Base-by-base conservation (phyloP, 371 early-diverging fungal species). In the Mortierella sp. region DNA sequence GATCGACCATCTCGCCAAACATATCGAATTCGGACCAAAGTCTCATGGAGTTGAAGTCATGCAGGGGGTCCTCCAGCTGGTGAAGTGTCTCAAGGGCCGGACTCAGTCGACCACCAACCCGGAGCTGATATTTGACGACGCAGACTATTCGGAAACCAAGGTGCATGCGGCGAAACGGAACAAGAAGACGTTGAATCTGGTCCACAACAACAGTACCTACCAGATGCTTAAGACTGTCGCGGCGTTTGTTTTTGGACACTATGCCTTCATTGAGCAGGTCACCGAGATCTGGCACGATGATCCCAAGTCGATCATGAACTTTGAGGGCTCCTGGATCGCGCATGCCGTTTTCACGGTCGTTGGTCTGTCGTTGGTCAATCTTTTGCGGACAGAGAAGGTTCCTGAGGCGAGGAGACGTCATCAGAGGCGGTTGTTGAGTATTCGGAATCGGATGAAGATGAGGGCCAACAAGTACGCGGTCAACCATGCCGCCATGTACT, bases 401-500 rank as follows among this genome's bases (percentile, higher is more conserved):
- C 64, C 71, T 0, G 74, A 43, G 55, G 34, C 66, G 31, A 34
- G 76, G 40, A 50, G 47, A 7, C 55, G 41, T 2, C 64, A 71
- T 16, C 64, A 45, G 67, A 43, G 50, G 11, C 64, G 73, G 4
- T 53, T 83, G 37, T 63, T 69, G 47, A 43, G n/a, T n/a, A 66
- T 83, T 11, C 79, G 72, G 0, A 65, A 58, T 3, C 61, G 63
- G 29, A 83, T 83, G 84, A 66, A 68, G 19, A 11, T 63, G 7
- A 68, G 76, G 5, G 84, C 79, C 5, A 41, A 66, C 47, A 78
- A 76, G n/a, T 83, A 52, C 43, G 67, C 79, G 52, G 72, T 73
- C n/a, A 83, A 83, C 52, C 79, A 83, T 50, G 84, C 79, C 0
- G 75, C 84, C 43, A 79, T 79, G 84, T 79, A 66, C 47, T 66